A percentile compares a stretch with the other conserved stretches of the same genome.
phyloP scores from a whole-genome alignment of 768 basidiomycete genomes.

The Tylopilus sp. region DNA sequence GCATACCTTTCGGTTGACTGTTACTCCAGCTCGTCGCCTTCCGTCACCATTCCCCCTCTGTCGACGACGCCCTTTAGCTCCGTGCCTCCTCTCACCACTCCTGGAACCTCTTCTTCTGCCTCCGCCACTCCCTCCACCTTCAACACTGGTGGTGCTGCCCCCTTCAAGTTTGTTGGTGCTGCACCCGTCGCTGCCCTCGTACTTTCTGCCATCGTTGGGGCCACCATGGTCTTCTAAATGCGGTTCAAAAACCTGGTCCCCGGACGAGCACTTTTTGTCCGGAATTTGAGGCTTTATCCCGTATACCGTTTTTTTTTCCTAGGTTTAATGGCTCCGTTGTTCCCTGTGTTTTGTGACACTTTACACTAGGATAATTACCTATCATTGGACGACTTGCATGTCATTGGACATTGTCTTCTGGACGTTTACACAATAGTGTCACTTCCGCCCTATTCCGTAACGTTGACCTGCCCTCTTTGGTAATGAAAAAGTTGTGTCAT shows the following conservation, averaged over 20 bases:
- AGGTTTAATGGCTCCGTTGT: conserved; percentile 8
- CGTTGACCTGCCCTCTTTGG: background rate
- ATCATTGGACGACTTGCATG: conserved; percentile 9
- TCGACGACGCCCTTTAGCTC: background rate
- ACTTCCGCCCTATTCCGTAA: conserved; percentile 3
- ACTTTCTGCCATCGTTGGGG: conserved; percentile 49
- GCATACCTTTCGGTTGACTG: background rate
- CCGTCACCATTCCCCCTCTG: background rate
- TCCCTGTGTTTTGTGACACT: conserved; percentile 10
- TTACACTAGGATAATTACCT: conserved; percentile 11
- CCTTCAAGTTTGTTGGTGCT: conserved; percentile 32
- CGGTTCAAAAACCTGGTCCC: background rate
- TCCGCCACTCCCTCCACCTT: conserved; percentile 22
- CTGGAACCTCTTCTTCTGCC: conserved; percentile 9
- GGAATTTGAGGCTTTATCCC: background rate
- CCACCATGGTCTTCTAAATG: conserved; percentile 42
- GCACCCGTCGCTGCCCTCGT: conserved; percentile 36
- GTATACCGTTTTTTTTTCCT: conserved; percentile 16
- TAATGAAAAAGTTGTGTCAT: conserved; percentile 1
- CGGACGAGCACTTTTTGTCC: background rate
- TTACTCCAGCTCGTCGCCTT: background rate
- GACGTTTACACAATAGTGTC: conserved; percentile 17
- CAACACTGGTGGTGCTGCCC: conserved; percentile 24
- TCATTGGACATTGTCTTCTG: conserved; percentile 19
- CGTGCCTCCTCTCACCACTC: background rate